phyloP scores from a whole-genome alignment of 78 protist genomes.

The Cyanophora paradoxa region DNA sequence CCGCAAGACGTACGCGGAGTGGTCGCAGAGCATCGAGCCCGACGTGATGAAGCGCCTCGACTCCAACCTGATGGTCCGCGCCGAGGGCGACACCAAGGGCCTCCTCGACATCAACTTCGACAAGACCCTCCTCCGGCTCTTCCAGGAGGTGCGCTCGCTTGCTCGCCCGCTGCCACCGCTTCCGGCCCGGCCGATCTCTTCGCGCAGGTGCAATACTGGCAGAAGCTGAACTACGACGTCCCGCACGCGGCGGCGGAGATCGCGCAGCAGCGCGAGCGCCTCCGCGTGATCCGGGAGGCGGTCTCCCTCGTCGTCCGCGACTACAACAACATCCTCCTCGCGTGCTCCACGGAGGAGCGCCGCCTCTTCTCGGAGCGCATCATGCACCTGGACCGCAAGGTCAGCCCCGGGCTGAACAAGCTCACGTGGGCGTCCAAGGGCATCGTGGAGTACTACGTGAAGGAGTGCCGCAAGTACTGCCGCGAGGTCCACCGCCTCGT shows the following conservation, averaged over 20 bases:
- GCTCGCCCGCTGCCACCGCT: too few species aligned
- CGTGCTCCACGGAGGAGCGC: slow-evolving; percentile 37
- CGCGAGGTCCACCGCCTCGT: slow-evolving; percentile 23
- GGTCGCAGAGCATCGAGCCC: slow-evolving; percentile 9
- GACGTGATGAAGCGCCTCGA: not conserved
- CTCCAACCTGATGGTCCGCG: not conserved
- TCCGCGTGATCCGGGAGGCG: slow-evolving; percentile 52
- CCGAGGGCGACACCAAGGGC: slow-evolving; percentile 14
- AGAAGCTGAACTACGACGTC: slow-evolving; percentile 26
- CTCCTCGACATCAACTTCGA: slow-evolving; percentile 44
- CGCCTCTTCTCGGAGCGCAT: slow-evolving; percentile 45
- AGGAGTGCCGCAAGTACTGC: slow-evolving; percentile 32
- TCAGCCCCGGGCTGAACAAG: slow-evolving; percentile 55
- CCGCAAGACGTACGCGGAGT: slow-evolving; percentile 5
- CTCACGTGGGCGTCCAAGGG: slow-evolving; percentile 47
- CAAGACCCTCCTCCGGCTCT: slow-evolving; percentile 31
- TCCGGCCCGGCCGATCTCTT: too few species aligned
- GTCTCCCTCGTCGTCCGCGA: slow-evolving; percentile 60
- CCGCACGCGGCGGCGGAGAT: slow-evolving; percentile 37
- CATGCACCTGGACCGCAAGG: slow-evolving; percentile 25
- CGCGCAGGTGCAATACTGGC: slow-evolving; percentile 58
- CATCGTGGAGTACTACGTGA: slow-evolving; percentile 19
- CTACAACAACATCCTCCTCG: slow-evolving; percentile 41
- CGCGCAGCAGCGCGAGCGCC: slow-evolving; percentile 17
- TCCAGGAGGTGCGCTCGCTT: slow-evolving; percentile 58